Base-by-base conservation (phyloP, 441 rosid genomes). In the Eruca vesicaria region DNA sequence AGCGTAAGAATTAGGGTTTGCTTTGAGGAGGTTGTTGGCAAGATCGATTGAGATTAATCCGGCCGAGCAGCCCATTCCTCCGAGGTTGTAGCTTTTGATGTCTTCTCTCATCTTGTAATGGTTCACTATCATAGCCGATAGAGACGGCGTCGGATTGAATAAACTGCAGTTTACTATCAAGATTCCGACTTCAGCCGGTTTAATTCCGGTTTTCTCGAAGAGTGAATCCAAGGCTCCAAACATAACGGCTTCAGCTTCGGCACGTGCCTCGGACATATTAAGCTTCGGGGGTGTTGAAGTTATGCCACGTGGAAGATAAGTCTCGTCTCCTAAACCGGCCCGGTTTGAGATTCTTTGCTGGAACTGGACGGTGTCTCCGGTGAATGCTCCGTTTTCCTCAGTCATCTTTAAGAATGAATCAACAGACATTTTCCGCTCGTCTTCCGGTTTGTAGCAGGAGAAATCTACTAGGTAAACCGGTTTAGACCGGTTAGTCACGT, bases 11-110 rank as follows among this genome's bases (percentile, higher is more conserved):
- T 90, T 89, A 7, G 95, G 92, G 67, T 88, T 85, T 50, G 88
- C 91, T 80, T 81, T 85, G 31, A 94, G 97, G 28, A 94, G 97
- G 63, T 89, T 85, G 80, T 84, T 89, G 3, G 97, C 98, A 0
- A 92, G 90, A 53, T 87, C 97, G 38, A 94, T 80, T 0, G 98
- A 92, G 73, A 92, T 89, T 48, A 94, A 81, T 14, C 98, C 97
- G 0, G 98, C 98, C 43, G 97, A 92, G 80, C 98, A 94, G 18
- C 97, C 98, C 98, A 94, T 94, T 35, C 98, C 97, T 7, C 97
- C 97, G 0, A 94, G 87, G 74, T 92, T 94, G 72, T 86, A 89
- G 84, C 90, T 90, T 74, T 81, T 79, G 66, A 89, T 89, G 68
- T 91, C 87, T 3, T 84, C 82, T 75, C 91, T 82, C 31, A 94